Base-by-base conservation (phyloP, 805 yeast species). In the Yarrowia sp. region DNA sequence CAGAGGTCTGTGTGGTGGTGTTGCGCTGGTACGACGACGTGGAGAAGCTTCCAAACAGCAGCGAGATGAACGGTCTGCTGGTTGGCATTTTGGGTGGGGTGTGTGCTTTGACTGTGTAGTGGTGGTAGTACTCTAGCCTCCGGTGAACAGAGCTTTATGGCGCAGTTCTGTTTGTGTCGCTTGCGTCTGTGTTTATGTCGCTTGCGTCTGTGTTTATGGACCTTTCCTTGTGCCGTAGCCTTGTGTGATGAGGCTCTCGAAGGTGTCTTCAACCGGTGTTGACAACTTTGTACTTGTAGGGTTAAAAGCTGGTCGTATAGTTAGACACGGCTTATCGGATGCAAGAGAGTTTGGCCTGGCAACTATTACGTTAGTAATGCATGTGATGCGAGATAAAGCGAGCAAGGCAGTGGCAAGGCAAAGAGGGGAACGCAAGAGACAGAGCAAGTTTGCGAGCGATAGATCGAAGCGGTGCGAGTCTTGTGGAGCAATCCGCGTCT, bases 311-410 rank as follows among this genome's bases (percentile, higher is more conserved):
- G 9, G 36, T 46, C 29, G 53, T 46, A 42, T 46, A 31, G 36
- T 47, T 47, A 47, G 53, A 21, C 55, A 47, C 55, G 55, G 55
- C 55, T 47, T 47, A 47, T 47, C 55, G 55, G 55, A 47, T 47
- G 55, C 27, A 32, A 31, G 38, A 32, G 38, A 47, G 55, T 32
- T 47, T 47, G 9, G 38, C 8, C 13, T 8, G 32, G 18, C 47
- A 29, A 44, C n/a, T n/a, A n/a, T n/a, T n/a, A n/a, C 51, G 55
- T 47, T 47, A n/a, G 38, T 19, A 47, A 31, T 31, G 55, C 55
- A 47, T 47, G 38, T 31, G 38, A 47, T 47, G 55, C 55, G 38
- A 47, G 55, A 47, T 47, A 47, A 44, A 44, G 55, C 55, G 55
- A 44, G 51, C 38, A 47, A 31, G 55, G 55, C 55, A 44, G 51